Evolutionary conservation across 805 yeast species (phyloP), one percentile per base, ranked within the genome.

Genomic region (Ogataea neopini): DNA sequence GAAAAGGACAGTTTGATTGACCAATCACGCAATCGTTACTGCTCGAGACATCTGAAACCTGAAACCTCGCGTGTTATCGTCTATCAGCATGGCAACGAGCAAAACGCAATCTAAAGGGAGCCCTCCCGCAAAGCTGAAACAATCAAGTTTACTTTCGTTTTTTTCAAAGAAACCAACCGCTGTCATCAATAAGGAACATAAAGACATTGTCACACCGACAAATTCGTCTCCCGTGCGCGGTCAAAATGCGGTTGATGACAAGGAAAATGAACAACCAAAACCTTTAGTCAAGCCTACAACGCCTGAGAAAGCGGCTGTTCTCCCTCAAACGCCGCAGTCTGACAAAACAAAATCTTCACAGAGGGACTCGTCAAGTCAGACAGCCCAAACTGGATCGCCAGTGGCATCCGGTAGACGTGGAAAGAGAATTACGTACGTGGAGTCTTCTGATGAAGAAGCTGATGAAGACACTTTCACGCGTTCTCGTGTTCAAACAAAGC

Each of bases 131-230:
- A 49, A 49, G 25, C 26, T 37, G 40, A 50, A 63, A 46, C 70
- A 67, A 49, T 34, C 65, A 6, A 60, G 66, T 5, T 50, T 67
- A 43, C 51, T 67, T 47, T 63, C 71, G 2, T 67, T 67, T 43
- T 67, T 67, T 39, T 20, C 46, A 10, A 49, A 45, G n/a, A 35
- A 45, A 33, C 38, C 40, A 5, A 11, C 47, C 8, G 6, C 40
- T 9, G 17, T 17, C 4, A 32, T 42, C 18, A 36, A 17, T 0
- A 28, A n/a, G n/a, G n/a, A 29, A 9, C 22, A 8, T 4, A 19
- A 7, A n/a, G 37, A 34, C 14, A 40, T 39, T 19, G 50, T 57
- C 9, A 62, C 67, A 15, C 68, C 68, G 8, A 56, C 49, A 10
- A 61, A 57, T 36, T 58, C 66, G 4, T 55, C 60, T 9, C 62